These are phyloP conservation scores for Kingdonia uniflora DNA, from an alignment of 164 flowering plant genomes.

Conservation along the genomic window DNA sequence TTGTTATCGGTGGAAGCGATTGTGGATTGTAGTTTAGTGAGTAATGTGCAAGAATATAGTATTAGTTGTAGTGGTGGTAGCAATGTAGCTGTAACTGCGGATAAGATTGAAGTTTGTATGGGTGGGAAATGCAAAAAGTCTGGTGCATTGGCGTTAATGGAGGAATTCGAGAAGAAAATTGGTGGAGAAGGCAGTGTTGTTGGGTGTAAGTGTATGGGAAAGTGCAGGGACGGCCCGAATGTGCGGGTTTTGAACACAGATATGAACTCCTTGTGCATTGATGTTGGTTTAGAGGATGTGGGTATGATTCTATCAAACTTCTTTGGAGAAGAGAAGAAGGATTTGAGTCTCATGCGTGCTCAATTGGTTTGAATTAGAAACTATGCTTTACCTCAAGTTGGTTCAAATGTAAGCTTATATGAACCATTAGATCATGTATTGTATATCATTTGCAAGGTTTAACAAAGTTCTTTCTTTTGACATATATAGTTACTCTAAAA, in stretches of 20 bases:
- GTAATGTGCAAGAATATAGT: not conserved
- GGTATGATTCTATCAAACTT: slow-evolving; percentile 30
- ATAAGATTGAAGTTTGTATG: slow-evolving; percentile 79
- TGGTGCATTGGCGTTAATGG: slow-evolving; percentile 47
- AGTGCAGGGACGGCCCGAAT: slow-evolving; percentile 69
- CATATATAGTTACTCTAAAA: too few relatives aligned
- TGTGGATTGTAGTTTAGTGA: not conserved
- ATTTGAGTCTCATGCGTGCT: slow-evolving; percentile 13
- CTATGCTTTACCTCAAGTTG: too few relatives aligned
- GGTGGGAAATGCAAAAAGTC: slow-evolving; percentile 79
- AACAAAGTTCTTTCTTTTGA: too few relatives aligned
- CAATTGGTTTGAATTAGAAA: too few relatives aligned
- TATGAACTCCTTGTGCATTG: slow-evolving; percentile 28
- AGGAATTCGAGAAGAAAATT: slow-evolving; percentile 38
- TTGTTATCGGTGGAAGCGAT: not conserved
- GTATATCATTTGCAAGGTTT: too few relatives aligned
- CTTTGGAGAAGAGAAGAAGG: slow-evolving; percentile 16
- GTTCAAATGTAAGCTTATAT: too few relatives aligned
- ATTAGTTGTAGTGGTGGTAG: not conserved
- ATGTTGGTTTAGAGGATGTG: slow-evolving; percentile 52
- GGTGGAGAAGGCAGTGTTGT: slow-evolving; percentile 47
- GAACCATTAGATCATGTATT: too few relatives aligned
- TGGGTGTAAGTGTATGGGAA: slow-evolving; percentile 94
- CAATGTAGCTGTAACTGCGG: slow-evolving; percentile 1
- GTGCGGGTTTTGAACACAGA: slow-evolving; percentile 34